These are phyloP conservation scores for Trichophyton schoenleinii DNA, from an alignment of 2,329 filamentous ascomycete species.

Conservation along the genomic window DNA sequence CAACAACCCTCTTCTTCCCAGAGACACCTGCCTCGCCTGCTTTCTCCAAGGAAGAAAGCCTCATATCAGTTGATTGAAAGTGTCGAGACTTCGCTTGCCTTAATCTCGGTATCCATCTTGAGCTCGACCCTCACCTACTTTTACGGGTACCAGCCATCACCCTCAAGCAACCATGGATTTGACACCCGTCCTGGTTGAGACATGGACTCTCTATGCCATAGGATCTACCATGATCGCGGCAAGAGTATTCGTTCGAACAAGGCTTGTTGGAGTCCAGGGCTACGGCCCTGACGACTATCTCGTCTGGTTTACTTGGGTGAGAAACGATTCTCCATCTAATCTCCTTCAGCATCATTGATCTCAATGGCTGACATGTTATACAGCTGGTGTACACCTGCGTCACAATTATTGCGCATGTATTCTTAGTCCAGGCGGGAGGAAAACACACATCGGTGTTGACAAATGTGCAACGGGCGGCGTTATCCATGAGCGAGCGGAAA, in stretches of 20 bases:
- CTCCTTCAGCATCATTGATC: background rate
- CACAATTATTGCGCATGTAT: conserved; percentile 18
- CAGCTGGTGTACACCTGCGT: conserved; percentile 14
- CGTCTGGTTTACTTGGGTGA: conserved; percentile 21
- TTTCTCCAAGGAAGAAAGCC: background rate
- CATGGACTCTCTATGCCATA: conserved; percentile 28
- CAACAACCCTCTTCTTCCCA: background rate
- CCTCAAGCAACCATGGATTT: background rate
- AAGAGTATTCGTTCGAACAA: conserved; percentile 23
- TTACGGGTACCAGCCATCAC: too few species aligned
- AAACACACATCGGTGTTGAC: conserved; percentile 17
- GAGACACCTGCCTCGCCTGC: too few species aligned
- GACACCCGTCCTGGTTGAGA: conserved; percentile 18
- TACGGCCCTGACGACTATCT: conserved; percentile 27
- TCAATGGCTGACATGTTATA: background rate
- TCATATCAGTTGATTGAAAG: background rate
- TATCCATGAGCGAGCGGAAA: conserved; percentile 19
- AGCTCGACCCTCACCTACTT: too few species aligned
- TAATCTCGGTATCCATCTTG: background rate
- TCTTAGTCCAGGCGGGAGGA: conserved; percentile 21
- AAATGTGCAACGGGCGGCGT: conserved; percentile 21
- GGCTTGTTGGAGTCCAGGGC: conserved; percentile 22
- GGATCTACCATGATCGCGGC: conserved; percentile 23
- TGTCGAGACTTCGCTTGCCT: background rate
- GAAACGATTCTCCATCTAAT: background rate